Base-by-base conservation (phyloP, 139 green algal species). In the Bryopsis sp. region DNA sequence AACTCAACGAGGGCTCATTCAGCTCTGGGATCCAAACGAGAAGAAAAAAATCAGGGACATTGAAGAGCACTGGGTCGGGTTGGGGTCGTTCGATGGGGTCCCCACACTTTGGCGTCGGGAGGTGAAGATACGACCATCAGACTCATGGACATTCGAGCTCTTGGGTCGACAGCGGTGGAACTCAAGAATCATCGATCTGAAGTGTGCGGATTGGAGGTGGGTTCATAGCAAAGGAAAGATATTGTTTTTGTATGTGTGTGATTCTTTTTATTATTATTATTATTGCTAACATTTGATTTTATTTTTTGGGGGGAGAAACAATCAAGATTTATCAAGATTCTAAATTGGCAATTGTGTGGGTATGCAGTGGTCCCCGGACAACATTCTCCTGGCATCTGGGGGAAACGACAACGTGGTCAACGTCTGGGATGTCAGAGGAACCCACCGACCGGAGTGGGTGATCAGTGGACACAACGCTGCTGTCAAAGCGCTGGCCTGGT, bases 401-500 rank as follows among this genome's bases (percentile, higher is more conserved):
- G 84, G 84, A 6, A 90, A 90, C 67, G 84, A 90, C 69, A 90
- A 90, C 69, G 72, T 50, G n/a, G 58, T 75, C 2, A 64, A 58
- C 48, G 48, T 75, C 32, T 75, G 69, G 69, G 62, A 69, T 26
- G 35, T 54, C 24, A 39, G 58, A 6, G 43, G n/a, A 57, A 15
- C 35, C 5, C 35, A 35, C 3, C 3, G 37, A 36, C 15, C 33
- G 24, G 4, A 57, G 19, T 69, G 62, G 62, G 7, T 57, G 38
- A 69, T 69, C 37, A 54, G 32, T 39, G 69, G 70, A 0, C 69
- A 75, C 57, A 78, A 59, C 5, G 88, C 88, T 5, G 88, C 88
- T 29, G 88, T 95, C 26, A 95, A 95, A 76, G 90, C 89, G 32
- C 89, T 96, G 39, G 82, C 90, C 1, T 96, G 90, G 90, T 92